Conservation (phyloP, 1,139 yeast species). For the Candida anutae region DNA sequence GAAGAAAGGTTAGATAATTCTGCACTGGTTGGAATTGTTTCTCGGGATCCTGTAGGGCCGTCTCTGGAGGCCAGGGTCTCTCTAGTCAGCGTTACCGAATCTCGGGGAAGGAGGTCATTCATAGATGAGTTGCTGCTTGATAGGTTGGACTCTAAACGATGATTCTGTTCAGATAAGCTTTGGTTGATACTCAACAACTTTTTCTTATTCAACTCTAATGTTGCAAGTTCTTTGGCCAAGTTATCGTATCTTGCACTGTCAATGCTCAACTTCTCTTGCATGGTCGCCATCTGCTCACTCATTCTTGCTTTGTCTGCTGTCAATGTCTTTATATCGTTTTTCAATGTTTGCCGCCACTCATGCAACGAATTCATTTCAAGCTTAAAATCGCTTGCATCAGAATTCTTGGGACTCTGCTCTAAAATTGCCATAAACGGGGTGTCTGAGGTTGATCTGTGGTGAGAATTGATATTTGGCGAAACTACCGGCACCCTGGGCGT, state of each 20-base stretch:
- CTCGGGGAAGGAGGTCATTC: too few relatives aligned
- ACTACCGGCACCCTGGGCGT: slow-evolving; percentile 32
- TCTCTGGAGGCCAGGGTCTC: not conserved
- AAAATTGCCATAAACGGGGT: slow-evolving; percentile 18
- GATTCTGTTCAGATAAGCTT: slow-evolving; percentile 19
- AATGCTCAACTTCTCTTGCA: slow-evolving; percentile 4
- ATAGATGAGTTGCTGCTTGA: not conserved
- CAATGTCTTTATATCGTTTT: slow-evolving; percentile 23
- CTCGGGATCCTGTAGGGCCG: not conserved
- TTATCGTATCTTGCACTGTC: slow-evolving; percentile 16
- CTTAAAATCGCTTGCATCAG: slow-evolving; percentile 30
- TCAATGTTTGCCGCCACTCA: slow-evolving; percentile 16
- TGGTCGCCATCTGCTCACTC: slow-evolving; percentile 17
- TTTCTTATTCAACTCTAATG: slow-evolving; percentile 19
- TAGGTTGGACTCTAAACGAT: slow-evolving; percentile 10
- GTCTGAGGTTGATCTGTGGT: slow-evolving; percentile 34
- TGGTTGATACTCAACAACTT: slow-evolving; percentile 18
- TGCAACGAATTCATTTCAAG: slow-evolving; percentile 38
- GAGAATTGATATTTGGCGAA: slow-evolving; percentile 8
- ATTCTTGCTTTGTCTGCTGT: slow-evolving; percentile 21
- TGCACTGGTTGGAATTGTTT: not conserved
- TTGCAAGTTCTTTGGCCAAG: slow-evolving; percentile 22
- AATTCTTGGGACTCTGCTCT: slow-evolving; percentile 12
- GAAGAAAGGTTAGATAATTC: not conserved
- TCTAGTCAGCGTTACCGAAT: not conserved